phyloP scores from a whole-genome alignment of 2,329 filamentous ascomycete species.

The Aureobasidium sp. region DNA sequence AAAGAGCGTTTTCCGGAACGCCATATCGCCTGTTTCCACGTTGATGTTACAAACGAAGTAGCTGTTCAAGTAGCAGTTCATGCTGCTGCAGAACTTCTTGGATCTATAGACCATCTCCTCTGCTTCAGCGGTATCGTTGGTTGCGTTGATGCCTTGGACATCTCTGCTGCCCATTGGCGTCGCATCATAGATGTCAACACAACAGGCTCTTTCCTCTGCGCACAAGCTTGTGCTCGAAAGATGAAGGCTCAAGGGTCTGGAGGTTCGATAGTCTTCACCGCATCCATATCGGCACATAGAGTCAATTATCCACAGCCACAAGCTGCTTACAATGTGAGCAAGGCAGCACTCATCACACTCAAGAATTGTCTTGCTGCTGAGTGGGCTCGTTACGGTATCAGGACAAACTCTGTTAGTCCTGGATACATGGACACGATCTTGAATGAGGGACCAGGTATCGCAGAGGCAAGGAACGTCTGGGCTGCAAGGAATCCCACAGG shows the following conservation, averaged over 20 bases:
- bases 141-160: conserved; percentile 54
- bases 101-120: conserved; percentile 49
- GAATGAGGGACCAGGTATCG: conserved; percentile 39
- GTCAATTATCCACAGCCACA: conserved; percentile 70
- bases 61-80: conserved; percentile 41
- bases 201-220: conserved; percentile 64
- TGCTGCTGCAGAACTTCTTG: conserved; percentile 38
- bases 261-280: conserved; percentile 59
- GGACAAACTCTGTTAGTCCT: conserved; percentile 62
- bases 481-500: neutral
- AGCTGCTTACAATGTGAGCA: conserved; percentile 52
- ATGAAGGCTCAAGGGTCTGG: conserved; percentile 47
- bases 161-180: conserved; percentile 53
- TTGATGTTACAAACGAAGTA: conserved; percentile 54
- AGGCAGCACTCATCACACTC: conserved; percentile 58
- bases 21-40: conserved; percentile 44
- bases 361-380: conserved; percentile 62
- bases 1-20: conserved; percentile 48
- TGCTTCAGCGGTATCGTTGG: conserved; percentile 64
- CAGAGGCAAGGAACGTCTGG: neutral
- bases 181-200: conserved; percentile 64
- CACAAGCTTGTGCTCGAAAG: conserved; percentile 53
- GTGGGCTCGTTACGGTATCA: conserved; percentile 63
- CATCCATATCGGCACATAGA: conserved; percentile 60
- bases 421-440: conserved; percentile 73